Evolutionary conservation across 2,329 filamentous ascomycete species (phyloP), one percentile per base, ranked within the genome.

Genomic region (Penicillium oxalicum): DNA sequence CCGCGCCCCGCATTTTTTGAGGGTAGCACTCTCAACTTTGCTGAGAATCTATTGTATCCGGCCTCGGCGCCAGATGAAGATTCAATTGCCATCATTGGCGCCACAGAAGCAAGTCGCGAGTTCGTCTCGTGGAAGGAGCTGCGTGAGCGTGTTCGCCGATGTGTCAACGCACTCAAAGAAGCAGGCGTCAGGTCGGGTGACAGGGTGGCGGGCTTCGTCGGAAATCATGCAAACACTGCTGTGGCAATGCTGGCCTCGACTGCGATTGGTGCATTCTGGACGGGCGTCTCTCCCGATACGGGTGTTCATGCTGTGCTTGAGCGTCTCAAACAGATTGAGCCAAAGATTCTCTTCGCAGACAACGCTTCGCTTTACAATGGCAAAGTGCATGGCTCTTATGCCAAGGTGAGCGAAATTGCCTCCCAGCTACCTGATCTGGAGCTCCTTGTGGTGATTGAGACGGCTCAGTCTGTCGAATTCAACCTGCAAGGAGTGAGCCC

Each of bases 281-380:
- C 91, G 0, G 87, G 87, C 5, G 88, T 96, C 42, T 94, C 88
- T 60, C 90, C 91, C 2, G 91, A 97, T 67, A 95, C 86, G 12
- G 91, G 91, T 9, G 88, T 95, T 2, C 88, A 88, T 60, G 91
- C 91, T 12, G 91, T 97, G 0, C 73, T 97, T 26, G 93, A 97
- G 65, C 80, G 93, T 6, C 72, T 97, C 52, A 79, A 79, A 40
- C 93, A 97, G 72, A 93, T 97, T 57, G 80, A 84, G 52, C 91
- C 93, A 4, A 83, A 80, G 50, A 71, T 95, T 0, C 73, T 97
- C 3, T 94, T 96, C 62, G 84, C 87, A 1, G 91, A 96, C 66
- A 93, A 95, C 59, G 89, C 86, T 9, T 85, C 86, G 6, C 78
- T 90, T 47, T 97, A 97, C 70, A 97, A 97, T 66, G 90, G 89